Evolutionary conservation across 106 monocot genomes (phyloP).

Genomic region (Phalaenopsis equestris): DNA sequence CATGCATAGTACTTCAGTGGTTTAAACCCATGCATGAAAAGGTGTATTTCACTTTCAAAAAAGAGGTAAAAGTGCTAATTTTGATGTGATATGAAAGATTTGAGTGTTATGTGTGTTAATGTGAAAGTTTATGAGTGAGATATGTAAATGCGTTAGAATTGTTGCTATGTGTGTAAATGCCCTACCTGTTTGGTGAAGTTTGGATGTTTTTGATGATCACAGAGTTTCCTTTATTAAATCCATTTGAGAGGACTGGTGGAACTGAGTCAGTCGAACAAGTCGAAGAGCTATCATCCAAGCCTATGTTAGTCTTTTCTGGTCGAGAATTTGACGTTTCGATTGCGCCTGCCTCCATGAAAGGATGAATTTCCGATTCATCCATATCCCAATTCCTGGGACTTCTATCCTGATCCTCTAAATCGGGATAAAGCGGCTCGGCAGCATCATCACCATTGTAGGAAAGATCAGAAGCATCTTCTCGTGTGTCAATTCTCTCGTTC

Average conservation of each 20-base stretch:
- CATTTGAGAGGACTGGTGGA: constrained; percentile 45
- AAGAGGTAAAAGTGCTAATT: too few species aligned
- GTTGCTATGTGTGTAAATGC: too few species aligned
- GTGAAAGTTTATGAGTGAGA: too few species aligned
- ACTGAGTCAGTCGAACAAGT: constrained; percentile 82
- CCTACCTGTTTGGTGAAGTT: constrained; percentile 42
- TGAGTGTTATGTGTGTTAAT: too few species aligned
- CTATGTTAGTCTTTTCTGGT: constrained; percentile 20
- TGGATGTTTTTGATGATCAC: constrained; percentile 20
- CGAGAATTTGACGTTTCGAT: not conserved
- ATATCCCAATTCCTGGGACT: constrained; percentile 51
- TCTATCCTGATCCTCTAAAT: constrained; percentile 45
- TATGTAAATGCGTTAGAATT: too few species aligned
- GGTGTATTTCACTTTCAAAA: too few species aligned
- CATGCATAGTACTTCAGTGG: too few species aligned
- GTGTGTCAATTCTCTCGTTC: constrained; percentile 27
- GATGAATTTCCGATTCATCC: constrained; percentile 48
- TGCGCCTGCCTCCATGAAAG: constrained; percentile 11
- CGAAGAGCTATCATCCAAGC: constrained; percentile 83
- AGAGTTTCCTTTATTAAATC: constrained; percentile 31
- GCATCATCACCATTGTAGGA: constrained; percentile 58
- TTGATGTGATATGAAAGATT: too few species aligned
- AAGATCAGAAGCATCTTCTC: constrained; percentile 50
- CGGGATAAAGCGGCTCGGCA: constrained; percentile 36
- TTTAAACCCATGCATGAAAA: too few species aligned